Base-by-base conservation (phyloP, 192 early-diverging fungal species). In the Linnemannia exigua region DNA sequence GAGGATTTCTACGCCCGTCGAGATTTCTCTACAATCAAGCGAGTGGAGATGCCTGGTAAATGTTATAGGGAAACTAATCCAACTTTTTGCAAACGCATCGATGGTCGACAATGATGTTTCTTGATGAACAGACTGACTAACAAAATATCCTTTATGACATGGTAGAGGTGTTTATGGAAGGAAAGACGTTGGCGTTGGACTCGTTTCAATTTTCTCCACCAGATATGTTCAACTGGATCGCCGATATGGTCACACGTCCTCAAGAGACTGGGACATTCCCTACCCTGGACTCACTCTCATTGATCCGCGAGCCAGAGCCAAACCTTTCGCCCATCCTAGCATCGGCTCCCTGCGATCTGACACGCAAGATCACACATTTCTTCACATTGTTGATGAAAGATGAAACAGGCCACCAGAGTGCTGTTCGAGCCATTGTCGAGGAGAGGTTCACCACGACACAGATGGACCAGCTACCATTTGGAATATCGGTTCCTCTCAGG, bases 381-480 rank as follows among this genome's bases (percentile, higher is more conserved):
- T 79, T 87, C 67, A 67, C 76, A 1, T 37, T 61, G 3, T 36
- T 85, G 35, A 79, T 79, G 77, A 37, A 33, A 15, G 66, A 31
- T 22, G 54, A 48, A 51, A 63, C 54, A 31, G 87, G 81, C 7
- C 74, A 74, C 20, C 75, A 87, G 48, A 72, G 79, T 22, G 80
- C 92, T 35, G 89, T 94, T 1, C 61, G 74, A 28, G 79, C 79
- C 31, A 87, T 94, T 44, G 87, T 81, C 6, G 50, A 74, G 2
- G 70, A 75, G 14, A 76, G 69, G 28, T 91, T 87, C 48, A 87
- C 48, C 5, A 38, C 71, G 14, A 77, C 69, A 9, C 85, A 89
- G 38, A 74, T 94, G 22, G 90, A 93, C 19, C 81, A 79, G 28
- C 68, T 94, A 69, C 90, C 93, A 3, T 72, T 90, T 79, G 93